Percentiles rank a stretch among this genome's conserved stretches.
Evolutionary conservation across 352 stramenopile species (phyloP).

Genomic region (Globisporangium heterothallicum): DNA sequence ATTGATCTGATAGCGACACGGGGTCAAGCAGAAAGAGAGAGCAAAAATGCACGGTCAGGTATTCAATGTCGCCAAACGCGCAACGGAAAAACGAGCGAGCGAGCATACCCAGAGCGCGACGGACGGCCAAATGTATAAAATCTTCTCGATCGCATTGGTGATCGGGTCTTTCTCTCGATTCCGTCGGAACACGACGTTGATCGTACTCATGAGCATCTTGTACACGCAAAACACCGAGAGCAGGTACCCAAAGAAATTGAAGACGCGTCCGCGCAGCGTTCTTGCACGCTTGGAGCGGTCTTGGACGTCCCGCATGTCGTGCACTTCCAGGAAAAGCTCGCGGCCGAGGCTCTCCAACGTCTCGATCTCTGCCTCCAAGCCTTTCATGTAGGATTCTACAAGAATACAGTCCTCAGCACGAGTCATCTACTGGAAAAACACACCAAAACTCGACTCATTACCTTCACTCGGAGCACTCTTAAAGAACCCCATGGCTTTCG

Average conservation of each 20-base stretch:
- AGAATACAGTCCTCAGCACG: background rate
- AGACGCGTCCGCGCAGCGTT: conserved; percentile 66
- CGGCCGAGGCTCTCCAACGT: conserved; percentile 71
- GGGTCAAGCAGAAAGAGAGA: background rate
- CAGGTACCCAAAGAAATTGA: conserved; percentile 78
- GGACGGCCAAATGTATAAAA: conserved; percentile 79
- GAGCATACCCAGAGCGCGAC: conserved; percentile 43
- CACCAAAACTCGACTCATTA: background rate
- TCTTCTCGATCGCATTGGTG: conserved; percentile 72
- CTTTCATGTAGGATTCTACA: conserved; percentile 56
- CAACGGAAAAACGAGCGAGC: background rate
- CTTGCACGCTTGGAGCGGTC: conserved; percentile 41
- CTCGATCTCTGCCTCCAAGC: conserved; percentile 61
- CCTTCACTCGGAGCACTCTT: conserved; percentile 15
- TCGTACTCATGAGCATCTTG: conserved; percentile 84
- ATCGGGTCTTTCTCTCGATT: conserved; percentile 84
- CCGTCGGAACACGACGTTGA: conserved; percentile 74
- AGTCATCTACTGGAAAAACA: background rate
- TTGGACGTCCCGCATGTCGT: conserved; percentile 71
- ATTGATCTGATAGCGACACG: conserved; percentile 39
- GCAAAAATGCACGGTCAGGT: background rate
- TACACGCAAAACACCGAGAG: conserved; percentile 80
- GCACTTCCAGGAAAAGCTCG: conserved; percentile 81
- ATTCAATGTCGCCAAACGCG: background rate
- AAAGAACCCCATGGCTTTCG: conserved; percentile 27